phyloP scores from a whole-genome alignment of 202 grass and related monocot genomes.

The Carex arenaria region DNA sequence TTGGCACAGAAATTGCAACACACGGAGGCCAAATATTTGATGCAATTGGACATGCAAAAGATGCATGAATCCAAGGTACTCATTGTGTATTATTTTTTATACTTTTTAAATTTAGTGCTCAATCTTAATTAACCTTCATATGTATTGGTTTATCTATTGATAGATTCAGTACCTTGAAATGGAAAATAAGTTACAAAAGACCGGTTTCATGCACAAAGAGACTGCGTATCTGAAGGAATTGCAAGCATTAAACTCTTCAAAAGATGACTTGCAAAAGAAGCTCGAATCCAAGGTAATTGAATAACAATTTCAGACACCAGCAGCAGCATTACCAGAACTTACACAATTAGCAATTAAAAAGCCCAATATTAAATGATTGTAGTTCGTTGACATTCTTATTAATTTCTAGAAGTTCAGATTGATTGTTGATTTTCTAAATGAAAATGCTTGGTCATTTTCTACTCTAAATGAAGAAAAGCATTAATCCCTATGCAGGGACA shows the following conservation, averaged over 20 bases:
- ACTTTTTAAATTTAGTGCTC: background rate
- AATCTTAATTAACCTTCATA: background rate
- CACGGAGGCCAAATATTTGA: conserved; percentile 43
- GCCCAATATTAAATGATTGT: too few species aligned
- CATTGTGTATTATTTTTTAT: background rate
- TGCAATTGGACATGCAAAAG: conserved; percentile 39
- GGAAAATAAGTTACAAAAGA: too few species aligned
- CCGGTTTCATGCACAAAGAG: conserved; percentile 22
- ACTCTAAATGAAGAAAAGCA: too few species aligned
- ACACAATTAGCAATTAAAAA: too few species aligned
- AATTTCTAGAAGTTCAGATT: too few species aligned
- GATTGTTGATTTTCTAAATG: too few species aligned
- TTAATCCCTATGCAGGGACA: too few species aligned
- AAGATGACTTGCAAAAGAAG: conserved; percentile 34
- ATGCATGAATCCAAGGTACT: conserved; percentile 58
- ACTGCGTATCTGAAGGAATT: conserved; percentile 44
- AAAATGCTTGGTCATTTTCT: too few species aligned
- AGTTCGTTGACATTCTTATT: too few species aligned
- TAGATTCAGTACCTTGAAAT: too few species aligned
- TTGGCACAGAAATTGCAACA: conserved; percentile 29
- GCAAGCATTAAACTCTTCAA: conserved; percentile 33
- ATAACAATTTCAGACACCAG: too few species aligned
- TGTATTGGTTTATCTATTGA: background rate
- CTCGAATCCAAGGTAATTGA: conserved; percentile 56
- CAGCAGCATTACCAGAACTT: too few species aligned